These are phyloP conservation scores for Paecilomyces formosus DNA, from an alignment of 2,329 filamentous ascomycete species.

Conservation along the genomic window DNA sequence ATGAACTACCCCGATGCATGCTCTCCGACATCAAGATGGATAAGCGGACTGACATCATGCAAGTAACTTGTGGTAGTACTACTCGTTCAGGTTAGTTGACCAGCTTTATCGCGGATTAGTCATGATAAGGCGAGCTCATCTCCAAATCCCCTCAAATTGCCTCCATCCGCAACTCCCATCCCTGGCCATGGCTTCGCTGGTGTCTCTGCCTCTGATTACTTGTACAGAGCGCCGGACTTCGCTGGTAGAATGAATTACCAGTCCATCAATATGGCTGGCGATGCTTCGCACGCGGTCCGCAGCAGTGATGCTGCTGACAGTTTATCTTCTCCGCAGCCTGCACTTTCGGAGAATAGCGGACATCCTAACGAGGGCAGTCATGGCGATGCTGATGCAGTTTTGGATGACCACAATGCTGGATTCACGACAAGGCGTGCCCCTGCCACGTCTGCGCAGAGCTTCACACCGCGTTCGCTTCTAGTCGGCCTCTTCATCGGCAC, in stretches of 20 bases:
- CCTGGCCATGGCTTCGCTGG: background rate
- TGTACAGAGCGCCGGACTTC: background rate
- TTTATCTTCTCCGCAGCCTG: background rate
- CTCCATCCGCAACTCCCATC: background rate
- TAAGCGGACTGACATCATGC: background rate
- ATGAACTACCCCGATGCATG: background rate
- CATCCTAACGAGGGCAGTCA: background rate
- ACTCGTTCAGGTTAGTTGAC: no score
- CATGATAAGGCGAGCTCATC: background rate
- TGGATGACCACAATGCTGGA: conserved; percentile 1
- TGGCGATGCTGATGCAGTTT: background rate
- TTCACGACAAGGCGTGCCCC: conserved; percentile 2
- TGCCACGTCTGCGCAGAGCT: conserved; percentile 48
- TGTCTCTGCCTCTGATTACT: background rate
- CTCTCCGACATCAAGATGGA: background rate
- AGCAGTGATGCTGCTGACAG: background rate
- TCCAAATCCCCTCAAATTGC: background rate
- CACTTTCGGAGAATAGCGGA: background rate
- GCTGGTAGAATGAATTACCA: conserved; percentile 26
- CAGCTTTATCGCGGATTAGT: background rate
- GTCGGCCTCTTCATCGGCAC: conserved; percentile 80
- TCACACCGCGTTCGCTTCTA: conserved; percentile 72
- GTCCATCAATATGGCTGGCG: conserved; percentile 24
- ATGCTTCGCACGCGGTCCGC: conserved; percentile 9
- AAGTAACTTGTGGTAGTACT: no score